phyloP scores from a whole-genome alignment of 1,139 yeast species.

The Geotrichum macrosporum region DNA sequence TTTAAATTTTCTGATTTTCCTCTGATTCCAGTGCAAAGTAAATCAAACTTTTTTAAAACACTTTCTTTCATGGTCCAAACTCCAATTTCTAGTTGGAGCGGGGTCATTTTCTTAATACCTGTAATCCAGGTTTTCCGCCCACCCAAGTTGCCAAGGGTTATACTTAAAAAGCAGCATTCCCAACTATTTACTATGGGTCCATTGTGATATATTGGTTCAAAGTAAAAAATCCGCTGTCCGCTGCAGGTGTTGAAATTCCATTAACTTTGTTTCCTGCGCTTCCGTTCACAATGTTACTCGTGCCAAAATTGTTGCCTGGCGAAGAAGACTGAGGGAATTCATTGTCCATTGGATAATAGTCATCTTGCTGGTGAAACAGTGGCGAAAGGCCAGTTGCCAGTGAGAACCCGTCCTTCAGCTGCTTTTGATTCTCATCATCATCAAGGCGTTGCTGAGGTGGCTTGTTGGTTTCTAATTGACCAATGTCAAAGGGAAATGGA shows the following conservation, averaged over 20 bases:
- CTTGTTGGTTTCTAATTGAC: not conserved
- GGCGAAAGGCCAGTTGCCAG: not conserved
- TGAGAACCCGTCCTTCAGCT: not conserved
- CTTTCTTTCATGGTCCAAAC: no score
- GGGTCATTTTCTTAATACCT: no score
- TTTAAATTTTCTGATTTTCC: no score
- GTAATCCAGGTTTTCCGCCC: no score
- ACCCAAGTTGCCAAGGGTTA: no score
- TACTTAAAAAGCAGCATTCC: no score
- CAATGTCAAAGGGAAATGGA: constrained; percentile 11
- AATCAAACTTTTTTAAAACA: no score
- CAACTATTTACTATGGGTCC: not conserved
- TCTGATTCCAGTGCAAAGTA: no score
- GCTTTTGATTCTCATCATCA: not conserved
- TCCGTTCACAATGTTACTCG: not conserved
- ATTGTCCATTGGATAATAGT: not conserved
- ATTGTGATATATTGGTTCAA: not conserved
- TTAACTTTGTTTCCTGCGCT: no score
- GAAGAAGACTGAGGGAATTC: not conserved
- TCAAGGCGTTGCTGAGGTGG: no score
- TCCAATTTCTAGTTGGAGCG: no score
- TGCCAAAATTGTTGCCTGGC: not conserved
- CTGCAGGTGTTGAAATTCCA: not conserved
- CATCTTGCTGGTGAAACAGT: not conserved
- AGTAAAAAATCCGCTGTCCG: not conserved